Conservation (phyloP, 345 rosid genomes). For the Murraya paniculata region DNA sequence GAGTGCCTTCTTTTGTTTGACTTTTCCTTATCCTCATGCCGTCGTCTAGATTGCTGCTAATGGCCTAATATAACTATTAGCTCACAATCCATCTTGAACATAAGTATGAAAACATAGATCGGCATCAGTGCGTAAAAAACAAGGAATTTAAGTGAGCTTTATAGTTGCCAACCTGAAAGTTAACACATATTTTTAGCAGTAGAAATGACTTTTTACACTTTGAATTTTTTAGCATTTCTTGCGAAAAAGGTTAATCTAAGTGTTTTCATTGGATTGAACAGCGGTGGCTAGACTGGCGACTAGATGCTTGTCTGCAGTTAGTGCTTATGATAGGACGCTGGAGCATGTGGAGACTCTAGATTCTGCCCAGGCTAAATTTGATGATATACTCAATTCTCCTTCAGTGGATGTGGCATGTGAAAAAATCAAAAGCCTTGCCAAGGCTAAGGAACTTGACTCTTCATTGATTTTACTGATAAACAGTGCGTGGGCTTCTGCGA, state of each 20-base stretch:
- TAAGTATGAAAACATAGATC: background rate
- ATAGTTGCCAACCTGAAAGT: background rate
- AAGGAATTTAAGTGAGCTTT: background rate
- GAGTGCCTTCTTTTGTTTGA: background rate
- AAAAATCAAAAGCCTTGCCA: conserved; percentile 80
- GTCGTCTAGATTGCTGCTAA: background rate
- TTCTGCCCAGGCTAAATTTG: conserved; percentile 80
- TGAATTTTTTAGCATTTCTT: background rate
- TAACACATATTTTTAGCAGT: background rate
- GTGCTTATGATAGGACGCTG: conserved; percentile 78
- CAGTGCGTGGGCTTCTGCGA: conserved; percentile 88
- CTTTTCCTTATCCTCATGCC: background rate
- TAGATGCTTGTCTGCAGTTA: conserved; percentile 80
- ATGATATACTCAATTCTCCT: conserved; percentile 77
- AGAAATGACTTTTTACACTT: background rate
- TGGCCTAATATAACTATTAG: background rate
- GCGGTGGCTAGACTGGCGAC: conserved; percentile 77
- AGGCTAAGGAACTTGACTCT: conserved; percentile 86
- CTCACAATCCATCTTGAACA: background rate
- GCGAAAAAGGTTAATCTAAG: background rate
- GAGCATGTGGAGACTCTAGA: conserved; percentile 70
- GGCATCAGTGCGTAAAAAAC: background rate
- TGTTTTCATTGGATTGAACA: conserved; percentile 33
- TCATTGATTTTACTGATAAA: conserved; percentile 80
- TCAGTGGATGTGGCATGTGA: conserved; percentile 80